Evolutionary conservation across 225 moss, liverwort and hornwort species (phyloP), one percentile per base, ranked within the genome.

Genomic region (Pseudoscleropodium purum): DNA sequence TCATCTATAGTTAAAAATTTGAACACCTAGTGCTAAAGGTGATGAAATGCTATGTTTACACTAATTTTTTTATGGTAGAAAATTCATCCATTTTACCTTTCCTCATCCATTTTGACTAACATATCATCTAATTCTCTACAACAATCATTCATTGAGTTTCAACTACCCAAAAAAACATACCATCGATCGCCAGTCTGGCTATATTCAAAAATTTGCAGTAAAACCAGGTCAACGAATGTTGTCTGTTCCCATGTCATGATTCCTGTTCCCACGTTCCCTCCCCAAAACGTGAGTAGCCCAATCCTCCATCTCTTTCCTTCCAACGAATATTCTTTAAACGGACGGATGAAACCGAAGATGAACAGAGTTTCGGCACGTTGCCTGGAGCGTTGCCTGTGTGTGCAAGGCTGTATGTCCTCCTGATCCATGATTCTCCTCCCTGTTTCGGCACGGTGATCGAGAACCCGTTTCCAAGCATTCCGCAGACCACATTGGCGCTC

Each of bases 351-450:
- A 57, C 9, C 4, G 21, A 0, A 33, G 56, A 84, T 84, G 84
- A 75, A 89, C 66, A 52, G 82, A 83, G 52, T 82, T 52, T 63
- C 81, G 61, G 31, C 77, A 77, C 52, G 34, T 34, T 49, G 81
- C 51, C 34, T 67, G 76, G 67, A 72, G 84, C 52, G 78, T 72
- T 56, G 79, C 57, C 79, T 81, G 61, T 61, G 51, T 25, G 66
- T 54, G 74, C 87, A 81, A 89, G 85, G 88, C 90, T 88, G 90
- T 81, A 92, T 90, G 92, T 90, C 76, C 74, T 17, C 63, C 43
- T 21, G 69, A 75, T 90, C 90, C 90, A 88, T 90, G 90, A 86
- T 85, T 85, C 80, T 51, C 60, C 85, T 69, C 76, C 36, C 73
- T 76, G 65, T 76, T 41, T 76, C 57, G 41, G 70, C 90, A 81